phyloP scores from a whole-genome alignment of 441 rosid species.

The Pelargonium cotyledonis region DNA sequence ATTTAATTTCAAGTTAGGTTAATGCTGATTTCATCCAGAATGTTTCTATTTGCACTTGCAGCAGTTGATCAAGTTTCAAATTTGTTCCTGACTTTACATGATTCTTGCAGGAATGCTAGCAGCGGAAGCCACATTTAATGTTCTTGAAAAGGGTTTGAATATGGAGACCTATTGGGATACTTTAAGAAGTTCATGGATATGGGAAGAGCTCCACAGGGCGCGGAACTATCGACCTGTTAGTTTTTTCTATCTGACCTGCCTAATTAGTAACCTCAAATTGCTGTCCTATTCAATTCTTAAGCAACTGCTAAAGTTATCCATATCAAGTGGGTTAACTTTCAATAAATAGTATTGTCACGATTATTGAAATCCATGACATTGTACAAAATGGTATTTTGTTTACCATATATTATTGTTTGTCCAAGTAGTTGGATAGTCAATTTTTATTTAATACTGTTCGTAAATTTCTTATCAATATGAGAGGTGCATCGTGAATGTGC shows the following conservation, averaged over 20 bases:
- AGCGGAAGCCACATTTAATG: slow-evolving; percentile 80
- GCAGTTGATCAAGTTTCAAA: background rate
- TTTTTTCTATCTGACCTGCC: background rate
- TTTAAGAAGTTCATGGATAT: slow-evolving; percentile 75
- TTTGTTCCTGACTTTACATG: background rate
- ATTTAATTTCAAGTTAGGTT: background rate
- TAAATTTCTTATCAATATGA: no score
- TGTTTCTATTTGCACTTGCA: background rate
- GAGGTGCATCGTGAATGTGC: no score
- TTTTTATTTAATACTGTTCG: no score
- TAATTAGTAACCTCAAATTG: background rate
- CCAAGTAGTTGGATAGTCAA: background rate
- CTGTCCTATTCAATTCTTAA: background rate
- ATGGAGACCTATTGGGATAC: slow-evolving; percentile 73
- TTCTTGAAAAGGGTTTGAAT: slow-evolving; percentile 46
- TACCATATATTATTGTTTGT: background rate
- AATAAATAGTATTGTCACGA: slow-evolving; percentile 1
- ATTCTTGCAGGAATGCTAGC: slow-evolving; percentile 77
- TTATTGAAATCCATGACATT: background rate
- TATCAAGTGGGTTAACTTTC: background rate
- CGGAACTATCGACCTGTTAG: slow-evolving; percentile 92
- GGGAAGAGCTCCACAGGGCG: slow-evolving; percentile 79
- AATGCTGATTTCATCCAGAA: background rate
- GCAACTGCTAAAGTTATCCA: background rate
- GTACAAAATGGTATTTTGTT: background rate